Evolutionary conservation across 257 asterid genomes (phyloP).

Genomic region (Gentiana straminea): DNA sequence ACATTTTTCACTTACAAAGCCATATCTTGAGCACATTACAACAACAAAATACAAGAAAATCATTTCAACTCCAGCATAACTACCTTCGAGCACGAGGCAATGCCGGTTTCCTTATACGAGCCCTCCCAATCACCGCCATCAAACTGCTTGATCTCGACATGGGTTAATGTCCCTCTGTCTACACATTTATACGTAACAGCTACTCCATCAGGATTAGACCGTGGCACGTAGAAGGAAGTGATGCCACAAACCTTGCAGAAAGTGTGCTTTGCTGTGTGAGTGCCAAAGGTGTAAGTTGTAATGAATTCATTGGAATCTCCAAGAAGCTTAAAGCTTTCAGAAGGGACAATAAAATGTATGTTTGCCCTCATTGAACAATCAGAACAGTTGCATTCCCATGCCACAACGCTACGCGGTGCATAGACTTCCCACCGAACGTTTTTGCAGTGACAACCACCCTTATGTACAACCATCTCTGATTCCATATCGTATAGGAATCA

Average conservation of each 20-base stretch:
- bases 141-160: conserved; percentile 51
- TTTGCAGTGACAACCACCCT: conserved; percentile 88
- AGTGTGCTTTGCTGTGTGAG: conserved; percentile 71
- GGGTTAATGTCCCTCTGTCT: conserved; percentile 59
- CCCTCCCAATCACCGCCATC: conserved; percentile 76
- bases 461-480: conserved; percentile 33
- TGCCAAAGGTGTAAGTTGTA: conserved; percentile 70
- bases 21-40: too few relatives aligned
- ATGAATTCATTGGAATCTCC: conserved; percentile 54
- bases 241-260: conserved; percentile 89
- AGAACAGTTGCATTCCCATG: conserved; percentile 79
- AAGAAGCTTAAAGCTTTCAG: conserved; percentile 49
- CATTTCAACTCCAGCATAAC: conserved; percentile 12
- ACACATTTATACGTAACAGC: conserved; percentile 50
- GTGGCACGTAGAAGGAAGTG: conserved; percentile 72
- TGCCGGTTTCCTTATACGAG: conserved; percentile 28
- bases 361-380: conserved; percentile 80
- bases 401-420: conserved; percentile 50
- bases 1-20: too few relatives aligned
- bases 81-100: conserved; percentile 40
- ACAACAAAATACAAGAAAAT: not conserved
- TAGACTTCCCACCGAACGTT: conserved; percentile 55
- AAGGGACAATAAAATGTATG: conserved; percentile 66
- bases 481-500: conserved; percentile 20
- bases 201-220: conserved; percentile 73